phyloP scores from a whole-genome alignment of 2,329 filamentous ascomycete species.

The Diaporthe citriasiana region DNA sequence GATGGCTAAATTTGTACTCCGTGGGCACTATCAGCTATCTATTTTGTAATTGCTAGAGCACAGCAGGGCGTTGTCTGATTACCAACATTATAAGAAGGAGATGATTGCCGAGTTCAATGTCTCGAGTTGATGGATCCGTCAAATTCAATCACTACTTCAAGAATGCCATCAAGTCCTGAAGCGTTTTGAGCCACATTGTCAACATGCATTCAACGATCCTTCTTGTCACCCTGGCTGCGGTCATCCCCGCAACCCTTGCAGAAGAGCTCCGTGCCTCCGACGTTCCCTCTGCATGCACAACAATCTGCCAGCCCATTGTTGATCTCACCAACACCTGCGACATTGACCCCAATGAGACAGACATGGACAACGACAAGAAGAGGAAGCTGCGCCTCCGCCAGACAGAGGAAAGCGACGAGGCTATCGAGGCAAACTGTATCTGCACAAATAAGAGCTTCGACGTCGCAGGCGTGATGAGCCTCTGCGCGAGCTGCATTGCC shows the following conservation, averaged over 20 bases:
- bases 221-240: neutral
- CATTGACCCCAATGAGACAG: neutral
- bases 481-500: slow-evolving; percentile 4
- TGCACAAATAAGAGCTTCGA: slow-evolving; percentile 21
- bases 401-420: neutral
- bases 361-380: neutral
- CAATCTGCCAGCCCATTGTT: slow-evolving; percentile 12
- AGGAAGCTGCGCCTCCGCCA: neutral
- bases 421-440: slow-evolving; percentile 9
- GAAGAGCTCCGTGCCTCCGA: neutral
- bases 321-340: slow-evolving; percentile 14
- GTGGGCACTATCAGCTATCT: neutral
- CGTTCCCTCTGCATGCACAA: neutral
- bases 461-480: neutral
- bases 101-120: neutral
- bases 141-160: neutral
- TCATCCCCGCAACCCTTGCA: neutral
- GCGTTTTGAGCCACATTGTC: neutral
- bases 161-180: neutral
- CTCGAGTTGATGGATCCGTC: too few relatives aligned
- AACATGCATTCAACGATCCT: neutral
- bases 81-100: neutral
- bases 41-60: neutral
- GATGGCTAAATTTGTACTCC: neutral
- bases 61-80: neutral